Evolutionary conservation across 2,329 filamentous ascomycete species (phyloP), one percentile per base, ranked within the genome.

Genomic region (Rhinocladiella similis): DNA sequence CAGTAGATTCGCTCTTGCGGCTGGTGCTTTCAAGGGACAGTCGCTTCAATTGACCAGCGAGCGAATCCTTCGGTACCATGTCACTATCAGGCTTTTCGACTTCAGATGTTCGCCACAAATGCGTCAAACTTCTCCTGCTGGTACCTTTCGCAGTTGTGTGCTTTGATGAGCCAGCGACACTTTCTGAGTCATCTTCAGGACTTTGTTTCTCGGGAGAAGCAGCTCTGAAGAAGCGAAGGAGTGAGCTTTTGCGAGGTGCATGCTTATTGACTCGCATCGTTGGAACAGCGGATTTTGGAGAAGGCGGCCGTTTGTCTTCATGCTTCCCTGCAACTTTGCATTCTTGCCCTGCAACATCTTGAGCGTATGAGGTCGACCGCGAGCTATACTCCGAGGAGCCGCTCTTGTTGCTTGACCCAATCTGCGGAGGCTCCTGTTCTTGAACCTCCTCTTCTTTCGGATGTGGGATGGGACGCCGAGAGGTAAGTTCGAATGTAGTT

Each of bases 161-260:
- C 12, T 18, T 45, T 53, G 39, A 41, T 43, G 39, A 16, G 18
- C 9, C 33, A 41, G 16, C 12, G 22, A 35, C 18, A n/a, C 47
- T 33, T 33, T 33, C 29, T 47, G 16, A 16, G 20, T 43, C 39
- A 16, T 39, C 54, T 16, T 47, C 50, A 14, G 48, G 20, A 18
- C 47, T 22, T 35, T 39, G 12, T 19, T 35, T 35, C 39, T 62
- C 59, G 13, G 57, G 58, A 13, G 62, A 64, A 10, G 47, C 53
- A 16, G 46, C 55, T 48, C 57, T 54, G 25, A 60, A 55, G 43
- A 64, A 65, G 14, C 63, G 59, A 16, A 65, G 55, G 19, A 65
- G 48, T 12, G 63, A 66, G 55, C 62, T 64, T 50, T 65, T 60
- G 22, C 64, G 59, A 6, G 63, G 62, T 9, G 62, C 60, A 58